phyloP scores from a whole-genome alignment of 2,329 filamentous ascomycete genomes.

The Pseudomassariella vexata region DNA sequence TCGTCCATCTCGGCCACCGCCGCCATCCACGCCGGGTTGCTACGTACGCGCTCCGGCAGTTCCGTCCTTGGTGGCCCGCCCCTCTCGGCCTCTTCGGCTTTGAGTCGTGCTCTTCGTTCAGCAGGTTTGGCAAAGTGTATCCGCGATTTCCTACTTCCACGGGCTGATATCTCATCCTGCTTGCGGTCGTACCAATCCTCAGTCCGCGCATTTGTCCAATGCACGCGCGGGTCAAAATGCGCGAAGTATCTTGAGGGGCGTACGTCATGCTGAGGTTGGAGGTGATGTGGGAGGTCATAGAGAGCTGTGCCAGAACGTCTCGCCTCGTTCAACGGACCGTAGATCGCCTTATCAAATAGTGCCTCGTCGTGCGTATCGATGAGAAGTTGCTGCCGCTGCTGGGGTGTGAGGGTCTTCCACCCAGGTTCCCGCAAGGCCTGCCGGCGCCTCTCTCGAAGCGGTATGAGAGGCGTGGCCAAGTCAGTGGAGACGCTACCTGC shows the following conservation, averaged over 20 bases:
- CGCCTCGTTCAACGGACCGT: constrained; percentile 25
- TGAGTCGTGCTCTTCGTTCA: constrained; percentile 29
- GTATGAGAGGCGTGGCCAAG: not conserved
- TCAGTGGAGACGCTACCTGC: too few relatives aligned
- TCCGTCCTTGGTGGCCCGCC: too few relatives aligned
- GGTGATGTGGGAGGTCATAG: constrained; percentile 11
- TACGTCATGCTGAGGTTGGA: constrained; percentile 12
- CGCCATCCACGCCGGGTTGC: constrained; percentile 39
- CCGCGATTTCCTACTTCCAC: constrained; percentile 39
- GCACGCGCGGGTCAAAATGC: constrained; percentile 44
- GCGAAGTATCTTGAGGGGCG: constrained; percentile 30
- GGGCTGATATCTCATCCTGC: constrained; percentile 40
- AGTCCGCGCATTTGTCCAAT: constrained; percentile 37
- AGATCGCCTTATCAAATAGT: constrained; percentile 32
- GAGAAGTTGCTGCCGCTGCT: constrained; percentile 12
- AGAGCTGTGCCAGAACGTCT: constrained; percentile 18
- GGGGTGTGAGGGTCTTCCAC: constrained; percentile 7
- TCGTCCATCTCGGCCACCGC: constrained; percentile 29
- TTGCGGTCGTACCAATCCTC: constrained; percentile 42
- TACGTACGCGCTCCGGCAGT: constrained; percentile 38
- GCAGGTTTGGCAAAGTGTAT: constrained; percentile 30
- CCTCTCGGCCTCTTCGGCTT: constrained; percentile 19
- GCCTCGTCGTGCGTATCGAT: constrained; percentile 17
- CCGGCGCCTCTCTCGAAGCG: too few relatives aligned
- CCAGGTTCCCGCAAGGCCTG: constrained; percentile 1